Evolutionary conservation across 1,284 basidiomycete species (phyloP).

Genomic region (Anthracocystis panici-leucophaei): DNA sequence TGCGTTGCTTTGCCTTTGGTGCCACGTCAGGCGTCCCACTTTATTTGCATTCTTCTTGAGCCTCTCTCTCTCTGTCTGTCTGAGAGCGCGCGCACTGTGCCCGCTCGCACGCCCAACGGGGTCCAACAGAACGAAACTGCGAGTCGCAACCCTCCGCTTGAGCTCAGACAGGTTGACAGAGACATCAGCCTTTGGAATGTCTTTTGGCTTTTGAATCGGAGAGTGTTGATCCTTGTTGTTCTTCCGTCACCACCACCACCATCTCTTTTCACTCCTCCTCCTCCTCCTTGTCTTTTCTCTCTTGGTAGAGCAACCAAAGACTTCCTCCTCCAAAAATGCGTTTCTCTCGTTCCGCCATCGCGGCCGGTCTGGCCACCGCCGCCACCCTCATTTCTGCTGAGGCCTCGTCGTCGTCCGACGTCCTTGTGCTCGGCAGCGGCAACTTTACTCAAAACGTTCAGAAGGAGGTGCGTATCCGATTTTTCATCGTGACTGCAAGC

Average conservation of each 20-base stretch:
- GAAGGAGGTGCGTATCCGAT: constrained; percentile 70
- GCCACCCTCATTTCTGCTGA: constrained; percentile 72
- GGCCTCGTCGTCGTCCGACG: constrained; percentile 78
- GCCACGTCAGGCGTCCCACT: constrained; percentile 2
- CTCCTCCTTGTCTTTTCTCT: not conserved
- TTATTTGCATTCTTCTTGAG: not conserved
- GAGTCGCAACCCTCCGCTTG: not conserved
- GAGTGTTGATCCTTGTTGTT: constrained; percentile 1
- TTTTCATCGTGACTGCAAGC: not conserved
- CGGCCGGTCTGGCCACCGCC: constrained; percentile 55
- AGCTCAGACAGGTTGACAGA: not conserved
- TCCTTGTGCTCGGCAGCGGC: constrained; percentile 79
- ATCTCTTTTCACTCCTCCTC: not conserved
- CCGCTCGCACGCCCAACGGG: constrained; percentile 4
- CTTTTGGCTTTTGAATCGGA: not conserved
- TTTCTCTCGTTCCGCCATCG: constrained; percentile 51
- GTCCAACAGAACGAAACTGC: not conserved
- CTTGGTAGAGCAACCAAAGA: not conserved
- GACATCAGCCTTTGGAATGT: not conserved
- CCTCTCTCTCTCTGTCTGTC: not conserved
- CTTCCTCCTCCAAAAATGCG: constrained; percentile 35
- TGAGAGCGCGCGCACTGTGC: no score
- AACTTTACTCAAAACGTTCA: constrained; percentile 81
- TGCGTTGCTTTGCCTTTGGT: not conserved
- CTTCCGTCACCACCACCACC: not conserved